Evolutionary conservation across 257 asterid genomes (phyloP), one percentile per base, ranked within the genome.

Genomic region (Fraxinus quadrangulata): DNA sequence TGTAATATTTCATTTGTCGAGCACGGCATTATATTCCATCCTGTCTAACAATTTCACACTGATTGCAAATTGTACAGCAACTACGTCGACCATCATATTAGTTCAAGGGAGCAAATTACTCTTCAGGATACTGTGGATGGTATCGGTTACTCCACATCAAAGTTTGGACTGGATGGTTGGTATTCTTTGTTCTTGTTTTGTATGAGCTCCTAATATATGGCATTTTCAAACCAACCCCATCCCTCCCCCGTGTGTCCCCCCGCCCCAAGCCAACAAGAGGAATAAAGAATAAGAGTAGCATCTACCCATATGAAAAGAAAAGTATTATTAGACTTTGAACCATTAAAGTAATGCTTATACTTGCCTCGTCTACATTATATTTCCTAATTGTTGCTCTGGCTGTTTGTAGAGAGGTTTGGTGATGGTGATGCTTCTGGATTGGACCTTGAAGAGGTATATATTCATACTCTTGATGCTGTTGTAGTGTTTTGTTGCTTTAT

Each of bases 101-200:
- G 99, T 88, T 92, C 98, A 76, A 92, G 95, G 90, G 99, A 96
- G 77, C 99, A 96, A 88, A 96, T 96, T 67, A 96, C 99, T 30
- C 97, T 96, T 71, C 99, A 93, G 84, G 99, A 96, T 87, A 85
- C 87, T 82, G 75, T 92, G 93, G 97, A 88, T 83, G 93, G 97
- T 2, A 94, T 87, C 68, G 77, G 88, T 84, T 92, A 90, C 85
- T 90, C 99, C 71, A 88, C 97, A 6, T 89, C 97, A 75, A 91
- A 91, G 84, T 96, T 96, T 91, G 99, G 99, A 68, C 81, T 93
- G 78, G 99, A 96, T 85, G 99, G 99, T 96, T 79, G 77, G 98
- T 89, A 39, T 42, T 70, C 12, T 75, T 81, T 76, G 72, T 72
- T 75, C 37, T 10, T 21, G 39, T 24, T 70, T 23, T 63, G 73